Base-by-base conservation (phyloP, 495 filamentous ascomycete species). In the Staphylotrichum longicolle region DNA sequence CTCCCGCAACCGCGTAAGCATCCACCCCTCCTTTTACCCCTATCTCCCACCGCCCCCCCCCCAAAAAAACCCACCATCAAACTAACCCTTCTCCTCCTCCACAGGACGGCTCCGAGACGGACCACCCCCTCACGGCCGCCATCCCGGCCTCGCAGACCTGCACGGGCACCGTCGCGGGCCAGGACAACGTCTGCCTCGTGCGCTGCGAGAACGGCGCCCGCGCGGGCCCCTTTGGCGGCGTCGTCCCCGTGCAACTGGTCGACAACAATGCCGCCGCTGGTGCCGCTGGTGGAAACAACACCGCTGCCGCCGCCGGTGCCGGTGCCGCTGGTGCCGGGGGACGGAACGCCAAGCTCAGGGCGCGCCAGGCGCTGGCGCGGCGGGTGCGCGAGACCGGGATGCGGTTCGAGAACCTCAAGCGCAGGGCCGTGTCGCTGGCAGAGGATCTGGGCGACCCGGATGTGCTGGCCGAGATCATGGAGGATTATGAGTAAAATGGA, bases 201-300 rank as follows among this genome's bases (percentile, higher is more conserved):
- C 74, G 79, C 7, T 80, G 80, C 74, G 68, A 78, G 65, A 84
- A 84, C 60, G 67, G 60, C 0, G 77, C 78, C 1, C 67, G 74
- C n/a, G 78, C 79, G 27, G 80, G 80, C 0, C 80, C 78, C 4
- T 84, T 84, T 54, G 81, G 81, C 11, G 81, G 81, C 30, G 79
- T 80, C 42, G 74, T 83, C 12, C 79, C 81, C 3, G 77, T 84
- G 33, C 81, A 84, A 68, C 76, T 79, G 74, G 73, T 64, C 32
- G 12, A 7, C 14, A 5, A 5, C n/a, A 30, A 0, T 10, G 54
- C 5, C 7, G 54, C 14, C 6, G 30, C 11, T 0, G 41, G 15
- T 27, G 32, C 3, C 15, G 54, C 32, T 0, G 52, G 12, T 30
- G 52, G 52, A 9, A 55, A 55, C 39, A 39, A 39, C 3, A 55